Base-by-base conservation (phyloP, 208 protist genomes). In the Crithidia fasciculata region DNA sequence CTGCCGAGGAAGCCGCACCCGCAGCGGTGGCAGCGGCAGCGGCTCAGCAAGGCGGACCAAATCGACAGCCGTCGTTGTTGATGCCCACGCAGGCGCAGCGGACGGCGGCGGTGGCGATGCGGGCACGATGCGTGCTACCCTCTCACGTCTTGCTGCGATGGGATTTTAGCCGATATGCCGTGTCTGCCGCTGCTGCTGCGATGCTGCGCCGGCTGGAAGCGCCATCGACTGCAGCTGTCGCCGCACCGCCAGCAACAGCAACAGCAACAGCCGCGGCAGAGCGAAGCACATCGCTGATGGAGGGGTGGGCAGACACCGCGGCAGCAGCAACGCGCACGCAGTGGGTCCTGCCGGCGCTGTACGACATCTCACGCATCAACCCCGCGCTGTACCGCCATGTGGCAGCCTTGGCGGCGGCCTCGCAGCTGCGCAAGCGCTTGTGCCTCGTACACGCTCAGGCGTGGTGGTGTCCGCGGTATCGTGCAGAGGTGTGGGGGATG, bases 301-400 rank as follows among this genome's bases (percentile, higher is more conserved):
- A 41, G 55, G 28, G 28, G 28, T 28, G 28, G 28, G 28, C 28
- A 28, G 28, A 28, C 28, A 1, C 45, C 45, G 45, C 45, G 45
- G 7, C 45, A 49, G 9, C 45, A 8, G 45, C 45, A 8, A 15
- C 50, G n/a, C 50, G 50, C 16, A 8, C 50, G 7, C 15, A 8
- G 50, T n/a, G 4, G 59, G 2, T 4, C 0, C 43, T 49, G 63
- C 63, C 12, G 15, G 12, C 39, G 59, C 16, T 78, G 50, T 78
- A 78, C 52, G 66, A 78, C 61, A 50, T 78, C 37, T 62, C 74
- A 9, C 15, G 5, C 59, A 64, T 78, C 18, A 63, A 78, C 66
- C 52, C 66, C 4, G 44, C 74, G 10, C 54, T 78, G 45, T 78
- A 78, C 45, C 5, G 9, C n/a, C 39, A 49, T 10, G 66, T 78